Base-by-base conservation (phyloP, 352 stramenopile genomes). In the Discostella stelligera region DNA sequence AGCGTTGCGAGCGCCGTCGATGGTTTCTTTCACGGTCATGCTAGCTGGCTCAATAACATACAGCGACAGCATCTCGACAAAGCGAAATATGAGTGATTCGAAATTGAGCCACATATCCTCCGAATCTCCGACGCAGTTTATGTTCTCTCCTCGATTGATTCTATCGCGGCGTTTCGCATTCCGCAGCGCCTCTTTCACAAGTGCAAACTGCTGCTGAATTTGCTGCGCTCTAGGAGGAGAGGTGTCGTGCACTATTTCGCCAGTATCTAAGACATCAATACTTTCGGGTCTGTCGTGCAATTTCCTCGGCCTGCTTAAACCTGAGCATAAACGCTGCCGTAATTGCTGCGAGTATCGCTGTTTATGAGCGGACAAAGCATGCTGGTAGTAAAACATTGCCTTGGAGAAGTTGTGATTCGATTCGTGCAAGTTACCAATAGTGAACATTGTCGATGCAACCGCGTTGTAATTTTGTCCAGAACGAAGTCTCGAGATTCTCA, bases 41-140 rank as follows among this genome's bases (percentile, higher is more conserved):
- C 79, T 53, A 14, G 71, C 53, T 60, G 77, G 77, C 76, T 85
- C 67, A 13, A 85, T 25, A 71, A 85, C 61, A 75, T 81, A 81
- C 27, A 60, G 66, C n/a, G 77, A 85, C 20, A 85, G 27, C 62
- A 85, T 80, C 60, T 85, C 77, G 0, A 81, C 67, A 53, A 85
- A 81, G 21, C 69, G 71, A 59, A 85, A 85, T 16, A 85, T 23
- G 10, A 79, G 55, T 14, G 67, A 67, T 73, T 85, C 77, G 21
- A 81, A 81, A 14, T 48, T 66, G 30, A 85, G 48, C 77, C 77
- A 81, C 46, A 58, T 69, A 61, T 85, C 77, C 46, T 79, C 49
- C 20, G 69, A 71, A 18, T 72, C 71, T 23, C 52, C 66, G 30
- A 64, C 64, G 23, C 66, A 68, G 46, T 54, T 50, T 58, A 67